Evolutionary conservation across 2,329 filamentous ascomycete genomes (phyloP).

Genomic region (Aspergillus awamori): DNA sequence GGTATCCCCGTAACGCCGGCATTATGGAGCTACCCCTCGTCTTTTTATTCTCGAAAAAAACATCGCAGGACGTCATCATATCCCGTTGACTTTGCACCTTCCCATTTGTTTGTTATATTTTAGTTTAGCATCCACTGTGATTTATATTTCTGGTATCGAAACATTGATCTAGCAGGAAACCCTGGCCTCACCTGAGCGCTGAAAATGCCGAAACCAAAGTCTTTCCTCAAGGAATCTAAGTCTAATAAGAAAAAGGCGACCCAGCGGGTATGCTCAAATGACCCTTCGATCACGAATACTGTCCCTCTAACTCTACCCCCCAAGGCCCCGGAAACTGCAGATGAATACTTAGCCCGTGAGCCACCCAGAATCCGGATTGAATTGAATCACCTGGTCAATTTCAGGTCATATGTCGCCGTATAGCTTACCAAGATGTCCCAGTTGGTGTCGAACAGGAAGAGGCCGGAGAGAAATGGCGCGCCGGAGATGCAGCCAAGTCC

Average conservation of each 20-base stretch:
- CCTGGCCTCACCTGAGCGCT: not conserved
- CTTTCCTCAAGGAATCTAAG: slow-evolving; percentile 46
- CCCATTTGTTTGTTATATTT: not conserved
- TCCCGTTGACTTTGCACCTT: not conserved
- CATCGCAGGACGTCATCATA: not conserved
- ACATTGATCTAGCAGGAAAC: too few relatives aligned
- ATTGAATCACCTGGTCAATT: not conserved
- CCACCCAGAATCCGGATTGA: not conserved
- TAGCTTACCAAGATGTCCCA: slow-evolving; percentile 22
- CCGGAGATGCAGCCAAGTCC: slow-evolving; percentile 68
- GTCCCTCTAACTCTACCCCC: not conserved
- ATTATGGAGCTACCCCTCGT: not conserved
- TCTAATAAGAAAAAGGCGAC: slow-evolving; percentile 45
- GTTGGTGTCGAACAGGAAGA: slow-evolving; percentile 71
- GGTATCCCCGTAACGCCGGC: not conserved
- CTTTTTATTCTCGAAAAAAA: not conserved
- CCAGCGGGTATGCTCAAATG: slow-evolving; percentile 37
- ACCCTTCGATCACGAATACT: not conserved
- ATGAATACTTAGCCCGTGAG: slow-evolving; percentile 67
- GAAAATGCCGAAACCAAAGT: slow-evolving; percentile 45
- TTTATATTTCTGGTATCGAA: not conserved
- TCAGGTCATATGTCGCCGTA: not conserved
- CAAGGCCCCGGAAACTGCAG: slow-evolving; percentile 63
- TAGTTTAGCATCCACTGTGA: not conserved
- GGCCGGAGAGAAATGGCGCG: slow-evolving; percentile 73